Conservation (phyloP, 2,329 filamentous ascomycete genomes). For the Coniella vitis region DNA sequence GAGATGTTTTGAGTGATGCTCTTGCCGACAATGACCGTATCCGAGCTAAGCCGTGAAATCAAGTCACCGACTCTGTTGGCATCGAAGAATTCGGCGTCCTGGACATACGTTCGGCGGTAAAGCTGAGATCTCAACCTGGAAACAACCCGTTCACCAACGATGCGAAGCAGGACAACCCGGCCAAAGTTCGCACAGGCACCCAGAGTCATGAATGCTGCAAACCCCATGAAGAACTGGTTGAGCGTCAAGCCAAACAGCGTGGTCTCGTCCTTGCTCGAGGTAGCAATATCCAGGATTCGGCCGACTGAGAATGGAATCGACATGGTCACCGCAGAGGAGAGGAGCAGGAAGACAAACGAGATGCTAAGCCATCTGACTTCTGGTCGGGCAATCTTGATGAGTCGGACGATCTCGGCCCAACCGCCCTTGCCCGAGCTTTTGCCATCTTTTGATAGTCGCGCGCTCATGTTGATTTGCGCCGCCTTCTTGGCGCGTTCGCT, state of each 20-base stretch:
- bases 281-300: constrained; percentile 87
- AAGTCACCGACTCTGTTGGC: constrained; percentile 94
- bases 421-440: constrained; percentile 48
- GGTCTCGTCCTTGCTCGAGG: constrained; percentile 61
- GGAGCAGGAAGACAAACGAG: constrained; percentile 77
- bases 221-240: constrained; percentile 78
- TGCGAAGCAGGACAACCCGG: constrained; percentile 84
- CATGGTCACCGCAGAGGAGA: constrained; percentile 92
- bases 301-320: constrained; percentile 95
- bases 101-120: constrained; percentile 87
- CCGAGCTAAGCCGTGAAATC: constrained; percentile 89
- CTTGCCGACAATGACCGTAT: constrained; percentile 97
- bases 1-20: constrained; percentile 97
- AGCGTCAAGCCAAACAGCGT: constrained; percentile 78
- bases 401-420: constrained; percentile 72
- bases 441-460: constrained; percentile 79
- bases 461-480: constrained; percentile 81
- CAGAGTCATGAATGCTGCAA: constrained; percentile 69
- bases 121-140: constrained; percentile 81
- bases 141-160: constrained; percentile 92
- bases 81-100: constrained; percentile 98
- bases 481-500: constrained; percentile 78
- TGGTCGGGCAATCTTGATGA: constrained; percentile 83
- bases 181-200: constrained; percentile 91
- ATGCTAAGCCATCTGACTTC: constrained; percentile 70